Base-by-base conservation (phyloP, 2,329 filamentous ascomycete genomes). In the Colletotrichum cereale region DNA sequence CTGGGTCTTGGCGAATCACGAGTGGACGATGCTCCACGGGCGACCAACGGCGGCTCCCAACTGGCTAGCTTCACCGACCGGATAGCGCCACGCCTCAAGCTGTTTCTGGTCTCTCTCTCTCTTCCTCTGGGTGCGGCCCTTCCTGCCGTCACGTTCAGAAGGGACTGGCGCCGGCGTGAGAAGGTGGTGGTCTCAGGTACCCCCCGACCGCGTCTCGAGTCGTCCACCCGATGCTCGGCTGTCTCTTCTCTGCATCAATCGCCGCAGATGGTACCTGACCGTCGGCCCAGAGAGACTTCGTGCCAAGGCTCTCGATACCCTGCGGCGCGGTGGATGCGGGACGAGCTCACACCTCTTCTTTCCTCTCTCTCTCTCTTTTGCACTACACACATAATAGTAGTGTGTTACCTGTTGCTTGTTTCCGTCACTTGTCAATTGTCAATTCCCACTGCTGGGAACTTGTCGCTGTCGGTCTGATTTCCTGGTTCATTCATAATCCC, bases 401-500 rank as follows among this genome's bases (percentile, higher is more conserved):
- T 55, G 14, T 29, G 8, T n/a, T 63, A 40, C 18, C 40, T 55
- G 58, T 69, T 69, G 64, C 69, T 69, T 72, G 69, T 66, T 60
- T 69, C 66, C 69, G 66, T 72, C 69, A 72, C 66, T 72, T 69
- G 56, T 69, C 69, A 70, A 66, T 70, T n/a, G n/a, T n/a, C n/a
- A n/a, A n/a, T n/a, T n/a, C 40, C 58, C 34, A 31, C 47, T 40
- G 65, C 60, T 55, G 47, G 52, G 24, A 47, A 56, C 69, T 57
- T 40, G 62, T 57, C n/a, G 55, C 50, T 42, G 66, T 58, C 52
- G 67, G 63, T 68, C 66, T 68, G 38, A 42, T 42, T 66, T 47
- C 50, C 68, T 67, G 44, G 65, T 42, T 69, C 69, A 55, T 72
- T 69, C 67, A 67, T 48, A 72, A 69, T 64, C 69, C 69, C 68